A percentile compares a stretch with the other conserved stretches of the same genome.
These are phyloP conservation scores for Acacia concinna DNA, from an alignment of 331 rosid species.

Conservation along the genomic window DNA sequence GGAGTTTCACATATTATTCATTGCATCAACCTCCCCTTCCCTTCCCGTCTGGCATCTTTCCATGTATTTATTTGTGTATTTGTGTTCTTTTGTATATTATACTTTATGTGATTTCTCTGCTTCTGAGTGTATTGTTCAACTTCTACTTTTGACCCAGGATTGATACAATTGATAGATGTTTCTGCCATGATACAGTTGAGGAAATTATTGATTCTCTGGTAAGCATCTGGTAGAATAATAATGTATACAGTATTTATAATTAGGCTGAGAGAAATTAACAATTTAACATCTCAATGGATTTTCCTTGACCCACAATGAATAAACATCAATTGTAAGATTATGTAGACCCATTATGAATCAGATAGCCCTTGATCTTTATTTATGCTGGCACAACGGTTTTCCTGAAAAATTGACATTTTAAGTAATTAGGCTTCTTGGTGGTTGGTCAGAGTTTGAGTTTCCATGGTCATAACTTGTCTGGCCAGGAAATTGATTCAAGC, in stretches of 20 bases:
- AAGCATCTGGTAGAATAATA: conserved; percentile 43
- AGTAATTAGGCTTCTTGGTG: neutral
- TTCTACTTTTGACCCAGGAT: conserved; percentile 30
- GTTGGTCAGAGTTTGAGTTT: conserved; percentile 5
- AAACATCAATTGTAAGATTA: neutral
- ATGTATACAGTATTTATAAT: conserved; percentile 21
- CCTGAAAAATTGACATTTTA: conserved; percentile 18
- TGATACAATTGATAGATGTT: conserved; percentile 68
- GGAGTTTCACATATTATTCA: conserved; percentile 2
- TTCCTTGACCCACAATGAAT: neutral
- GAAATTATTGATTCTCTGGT: conserved; percentile 73
- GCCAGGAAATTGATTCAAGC: conserved; percentile 4
- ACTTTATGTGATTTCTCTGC: neutral
- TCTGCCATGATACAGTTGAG: conserved; percentile 43
- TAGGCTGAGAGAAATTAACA: neutral
- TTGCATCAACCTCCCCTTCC: neutral
- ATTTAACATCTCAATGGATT: neutral
- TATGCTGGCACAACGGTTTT: conserved; percentile 8
- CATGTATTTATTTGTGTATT: neutral
- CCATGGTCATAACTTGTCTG: conserved; percentile 23
- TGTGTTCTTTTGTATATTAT: neutral
- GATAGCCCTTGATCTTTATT: neutral
- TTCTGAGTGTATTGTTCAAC: conserved; percentile 20
- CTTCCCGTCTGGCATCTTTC: neutral
- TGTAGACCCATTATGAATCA: conserved; percentile 8